Base-by-base conservation (phyloP, 1,284 basidiomycete genomes). In the Xerocomus nothofagi region DNA sequence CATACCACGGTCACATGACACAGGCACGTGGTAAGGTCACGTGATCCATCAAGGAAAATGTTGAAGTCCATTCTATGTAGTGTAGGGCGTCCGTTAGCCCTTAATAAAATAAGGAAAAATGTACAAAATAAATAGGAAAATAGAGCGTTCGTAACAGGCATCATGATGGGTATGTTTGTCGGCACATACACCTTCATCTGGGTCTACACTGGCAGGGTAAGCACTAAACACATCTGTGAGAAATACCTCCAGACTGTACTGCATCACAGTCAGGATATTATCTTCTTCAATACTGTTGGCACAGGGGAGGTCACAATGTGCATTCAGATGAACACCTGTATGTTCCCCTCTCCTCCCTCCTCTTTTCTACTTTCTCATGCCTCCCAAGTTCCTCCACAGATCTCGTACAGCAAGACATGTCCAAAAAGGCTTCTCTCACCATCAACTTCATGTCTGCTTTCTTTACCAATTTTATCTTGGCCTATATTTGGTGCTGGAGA, bases 291-390 rank as follows among this genome's bases (percentile, higher is more conserved):
- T 66, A 82, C 86, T 18, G 82, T 98, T 48, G 95, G 96, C 21
- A 88, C 95, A 6, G 96, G 96, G 53, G 96, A 98, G 70, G 86
- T 99, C 30, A 89, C 96, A 1, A 98, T 94, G 1, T 86, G 94
- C 49, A 98, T 98, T 57, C 91, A 96, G 67, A 92, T 88, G 1
- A 91, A 94, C 65, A 93, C 88, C 17, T 87, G 87, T 88, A 62
- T 57, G 82, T 72, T n/a, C n/a, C 23, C n/a, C 11, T 10, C 6
- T 23, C 20, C 18, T 10, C 3, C 10, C 9, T 5, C n/a, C n/a
- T 4, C 15, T 6, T 12, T 31, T 33, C 5, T 12, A 2, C 3
- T n/a, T n/a, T 10, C 41, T 49, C 18, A 50, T n/a, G 20, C 38
- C 29, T 5, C 15, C 10, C n/a, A n/a, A n/a, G n/a, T n/a, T n/a